Conservation (phyloP, 2,329 filamentous ascomycete genomes). For the Triangularia setosa region DNA sequence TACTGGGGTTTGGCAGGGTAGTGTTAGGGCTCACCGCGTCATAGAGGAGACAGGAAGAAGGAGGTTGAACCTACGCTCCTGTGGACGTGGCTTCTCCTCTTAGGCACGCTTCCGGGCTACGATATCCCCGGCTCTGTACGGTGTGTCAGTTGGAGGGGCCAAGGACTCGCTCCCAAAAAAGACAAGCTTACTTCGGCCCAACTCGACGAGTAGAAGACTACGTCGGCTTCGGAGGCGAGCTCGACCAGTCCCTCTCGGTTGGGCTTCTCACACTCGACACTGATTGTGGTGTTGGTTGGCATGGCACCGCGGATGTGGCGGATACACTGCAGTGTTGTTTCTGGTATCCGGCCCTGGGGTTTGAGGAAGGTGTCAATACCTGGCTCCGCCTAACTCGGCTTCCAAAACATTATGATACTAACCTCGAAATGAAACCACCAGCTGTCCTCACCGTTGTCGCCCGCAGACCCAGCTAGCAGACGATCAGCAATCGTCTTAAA, state of each 20-base stretch:
- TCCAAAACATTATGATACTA: conserved; percentile 21
- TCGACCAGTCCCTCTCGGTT: conserved; percentile 54
- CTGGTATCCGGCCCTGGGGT: conserved; percentile 58
- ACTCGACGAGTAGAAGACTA: conserved; percentile 68
- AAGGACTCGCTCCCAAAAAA: not conserved
- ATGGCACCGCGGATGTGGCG: conserved; percentile 46
- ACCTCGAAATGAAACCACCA: conserved; percentile 73
- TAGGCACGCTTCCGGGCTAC: conserved; percentile 47
- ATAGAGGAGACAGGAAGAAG: not conserved
- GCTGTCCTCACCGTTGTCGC: conserved; percentile 29
- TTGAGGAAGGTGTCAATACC: not conserved
- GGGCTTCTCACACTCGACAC: conserved; percentile 71
- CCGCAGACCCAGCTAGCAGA: conserved; percentile 33
- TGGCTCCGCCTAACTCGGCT: no score
- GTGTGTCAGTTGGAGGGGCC: not conserved
- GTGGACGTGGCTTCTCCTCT: conserved; percentile 38
- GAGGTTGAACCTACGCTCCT: conserved; percentile 40
- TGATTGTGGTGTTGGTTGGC: conserved; percentile 47
- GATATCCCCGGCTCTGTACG: conserved; percentile 32
- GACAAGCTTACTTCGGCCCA: conserved; percentile 60
- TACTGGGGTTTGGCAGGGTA: conserved; percentile 28
- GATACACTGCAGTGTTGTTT: conserved; percentile 58
- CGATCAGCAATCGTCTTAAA: conserved; percentile 45
- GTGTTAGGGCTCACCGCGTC: conserved; percentile 8
- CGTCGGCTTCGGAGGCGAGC: conserved; percentile 59